Conservation (phyloP, 2,329 filamentous ascomycete species). For the Talaromyces rugulosus region DNA sequence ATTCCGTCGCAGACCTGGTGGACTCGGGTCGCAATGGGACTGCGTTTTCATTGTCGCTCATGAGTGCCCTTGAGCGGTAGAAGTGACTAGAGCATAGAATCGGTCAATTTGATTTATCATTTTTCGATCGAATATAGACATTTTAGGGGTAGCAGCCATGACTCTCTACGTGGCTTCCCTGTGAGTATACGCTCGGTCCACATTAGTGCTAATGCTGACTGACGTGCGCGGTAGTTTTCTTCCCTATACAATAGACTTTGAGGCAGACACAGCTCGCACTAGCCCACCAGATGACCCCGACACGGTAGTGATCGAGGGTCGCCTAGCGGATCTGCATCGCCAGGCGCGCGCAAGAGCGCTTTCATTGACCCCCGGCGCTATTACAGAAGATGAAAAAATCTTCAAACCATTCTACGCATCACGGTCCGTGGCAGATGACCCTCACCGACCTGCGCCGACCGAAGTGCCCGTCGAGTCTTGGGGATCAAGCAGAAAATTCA, state of each 20-base stretch:
- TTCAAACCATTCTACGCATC: conserved; percentile 31
- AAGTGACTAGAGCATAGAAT: background rate
- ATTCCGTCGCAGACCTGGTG: background rate
- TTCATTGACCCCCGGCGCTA: conserved; percentile 34
- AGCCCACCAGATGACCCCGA: conserved; percentile 17
- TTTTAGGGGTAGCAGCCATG: conserved; percentile 18
- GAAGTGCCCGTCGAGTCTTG: conserved; percentile 73
- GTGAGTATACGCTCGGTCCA: conserved; percentile 18
- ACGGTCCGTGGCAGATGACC: conserved; percentile 25
- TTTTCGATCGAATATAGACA: background rate
- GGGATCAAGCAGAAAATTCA: conserved; percentile 61
- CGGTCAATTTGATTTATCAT: background rate
- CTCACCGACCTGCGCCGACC: conserved; percentile 38
- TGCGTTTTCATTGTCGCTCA: background rate
- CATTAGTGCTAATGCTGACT: background rate
- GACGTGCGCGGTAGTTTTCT: conserved; percentile 24
- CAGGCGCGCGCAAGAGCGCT: conserved; percentile 17
- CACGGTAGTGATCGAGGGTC: conserved; percentile 19
- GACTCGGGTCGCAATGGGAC: background rate
- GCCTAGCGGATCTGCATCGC: conserved; percentile 18
- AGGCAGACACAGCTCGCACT: conserved; percentile 20
- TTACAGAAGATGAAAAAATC: conserved; percentile 35
- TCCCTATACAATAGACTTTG: conserved; percentile 35
- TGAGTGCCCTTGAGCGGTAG: background rate
- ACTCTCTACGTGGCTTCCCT: conserved; percentile 33